These are phyloP conservation scores for Cyberlindnera misumaiensis DNA, from an alignment of 805 yeast species.

Conservation along the genomic window DNA sequence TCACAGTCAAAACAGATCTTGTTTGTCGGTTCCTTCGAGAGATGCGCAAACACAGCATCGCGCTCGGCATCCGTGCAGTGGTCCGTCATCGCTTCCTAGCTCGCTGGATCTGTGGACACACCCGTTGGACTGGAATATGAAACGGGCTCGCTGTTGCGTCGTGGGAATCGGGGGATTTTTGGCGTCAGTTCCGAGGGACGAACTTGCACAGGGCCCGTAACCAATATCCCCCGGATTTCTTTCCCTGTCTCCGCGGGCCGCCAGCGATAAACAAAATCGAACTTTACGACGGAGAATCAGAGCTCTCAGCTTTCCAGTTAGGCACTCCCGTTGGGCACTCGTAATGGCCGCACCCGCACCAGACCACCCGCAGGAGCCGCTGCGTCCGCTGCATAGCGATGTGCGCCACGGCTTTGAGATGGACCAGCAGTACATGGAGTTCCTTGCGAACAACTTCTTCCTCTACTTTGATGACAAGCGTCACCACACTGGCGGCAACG, in stretches of 20 bases:
- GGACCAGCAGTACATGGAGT: conserved; percentile 50
- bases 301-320: too few relatives aligned
- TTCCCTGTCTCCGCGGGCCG: too few relatives aligned
- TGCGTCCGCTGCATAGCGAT: conserved; percentile 33
- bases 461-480: conserved; percentile 89
- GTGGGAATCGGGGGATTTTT: too few relatives aligned
- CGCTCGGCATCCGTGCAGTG: conserved; percentile 17
- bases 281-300: too few relatives aligned
- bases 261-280: too few relatives aligned
- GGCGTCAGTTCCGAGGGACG: too few relatives aligned
- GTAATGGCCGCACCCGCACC: conserved; percentile 1
- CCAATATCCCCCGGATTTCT: too few relatives aligned
- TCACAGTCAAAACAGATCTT: conserved; percentile 90
- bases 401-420: conserved; percentile 67
- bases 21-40: conserved; percentile 57
- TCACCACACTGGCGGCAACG: conserved; percentile 85
- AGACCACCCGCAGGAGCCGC: conserved; percentile 4
- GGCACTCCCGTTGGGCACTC: too few relatives aligned
- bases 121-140: too few relatives aligned
- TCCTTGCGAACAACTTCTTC: conserved; percentile 60
- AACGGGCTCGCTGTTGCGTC: too few relatives aligned
- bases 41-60: conserved; percentile 16
- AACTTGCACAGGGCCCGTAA: too few relatives aligned
- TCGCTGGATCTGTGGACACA: not conserved
- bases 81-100: not conserved